Conservation (phyloP, 1,139 yeast species). For the Schwanniomyces etchellsii region DNA sequence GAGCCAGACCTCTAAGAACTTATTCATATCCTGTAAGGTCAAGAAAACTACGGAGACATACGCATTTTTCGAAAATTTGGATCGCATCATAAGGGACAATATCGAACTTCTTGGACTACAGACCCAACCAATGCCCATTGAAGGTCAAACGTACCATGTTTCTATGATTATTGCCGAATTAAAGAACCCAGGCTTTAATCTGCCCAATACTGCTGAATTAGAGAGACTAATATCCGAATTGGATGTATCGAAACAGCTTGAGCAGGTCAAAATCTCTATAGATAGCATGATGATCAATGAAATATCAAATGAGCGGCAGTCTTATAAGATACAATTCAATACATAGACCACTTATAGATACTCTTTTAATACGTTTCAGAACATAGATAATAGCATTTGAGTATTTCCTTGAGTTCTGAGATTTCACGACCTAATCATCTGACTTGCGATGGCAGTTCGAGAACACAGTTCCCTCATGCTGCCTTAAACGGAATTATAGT, state of each 20-base stretch:
- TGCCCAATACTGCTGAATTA: conserved; percentile 2
- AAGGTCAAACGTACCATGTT: conserved; percentile 5
- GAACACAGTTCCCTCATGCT: too few species aligned
- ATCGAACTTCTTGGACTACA: conserved; percentile 6
- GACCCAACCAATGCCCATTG: conserved; percentile 1
- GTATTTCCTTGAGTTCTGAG: too few species aligned
- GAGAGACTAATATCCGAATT: conserved; percentile 2
- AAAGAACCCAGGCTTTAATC: conserved; percentile 3
- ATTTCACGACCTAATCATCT: too few species aligned
- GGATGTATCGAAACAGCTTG: conserved; percentile 4
- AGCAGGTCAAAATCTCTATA: conserved; percentile 4
- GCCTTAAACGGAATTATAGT: too few species aligned
- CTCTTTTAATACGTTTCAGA: background rate
- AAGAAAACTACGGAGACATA: conserved; percentile 1
- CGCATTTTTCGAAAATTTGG: conserved; percentile 5
- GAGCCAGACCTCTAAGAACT: conserved; percentile 6
- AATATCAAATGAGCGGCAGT: conserved; percentile 1
- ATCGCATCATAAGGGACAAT: conserved; percentile 5
- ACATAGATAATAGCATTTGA: too few species aligned
- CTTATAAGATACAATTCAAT: conserved; percentile 3
- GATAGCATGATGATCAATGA: conserved; percentile 3
- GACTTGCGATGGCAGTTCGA: too few species aligned
- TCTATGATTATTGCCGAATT: conserved; percentile 7
- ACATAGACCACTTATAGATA: conserved; percentile 1
- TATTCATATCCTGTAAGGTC: conserved; percentile 6